Evolutionary conservation across 1,139 yeast species (phyloP), one percentile per base, ranked within the genome.

Genomic region (Kodamaea suecica): DNA sequence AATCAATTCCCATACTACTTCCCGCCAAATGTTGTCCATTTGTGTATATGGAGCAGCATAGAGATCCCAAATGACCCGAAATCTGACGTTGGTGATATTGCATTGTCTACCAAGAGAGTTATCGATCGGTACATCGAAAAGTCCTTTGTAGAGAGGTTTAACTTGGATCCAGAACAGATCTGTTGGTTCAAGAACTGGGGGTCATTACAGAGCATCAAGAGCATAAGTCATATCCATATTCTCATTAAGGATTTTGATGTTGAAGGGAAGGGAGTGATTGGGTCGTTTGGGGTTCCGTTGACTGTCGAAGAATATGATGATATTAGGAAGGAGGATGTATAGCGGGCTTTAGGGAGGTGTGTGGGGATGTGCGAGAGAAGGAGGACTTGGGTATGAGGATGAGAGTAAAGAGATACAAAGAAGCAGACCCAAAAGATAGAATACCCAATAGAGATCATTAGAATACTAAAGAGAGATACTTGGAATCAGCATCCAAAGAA

Each of bases 181-280:
- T 48, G 67, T 3, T 79, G 85, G 85, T 79, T 79, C 55, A 70
- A 78, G 45, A 79, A 79, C 49, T 79, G 81, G 77, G 70, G 76
- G 5, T 63, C 72, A 5, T 55, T 79, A 29, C 85, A 79, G 49
- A 76, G 83, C 47, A 79, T 79, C 5, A 66, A 65, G 41, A 64
- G 72, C 21, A 61, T 79, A 23, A 77, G 83, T 29, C 85, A 79
- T 50, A 59, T 79, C 14, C 85, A 79, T 51, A 74, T 79, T 1
- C 48, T 78, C 23, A 49, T 78, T 12, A 64, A 59, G 34, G 73
- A 37, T 27, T 44, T 44, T 29, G 31, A 44, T 17, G 40, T 39
- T 3, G 40, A 40, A 8, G 37, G 38, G 27, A 26, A 38, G 26
- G 26, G 29, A 14, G 21, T 38, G 3, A 33, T 38, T 9, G 35